Evolutionary conservation across 176 grass and related monocot species (phyloP).

Genomic region (Bothriochloa decipiens): DNA sequence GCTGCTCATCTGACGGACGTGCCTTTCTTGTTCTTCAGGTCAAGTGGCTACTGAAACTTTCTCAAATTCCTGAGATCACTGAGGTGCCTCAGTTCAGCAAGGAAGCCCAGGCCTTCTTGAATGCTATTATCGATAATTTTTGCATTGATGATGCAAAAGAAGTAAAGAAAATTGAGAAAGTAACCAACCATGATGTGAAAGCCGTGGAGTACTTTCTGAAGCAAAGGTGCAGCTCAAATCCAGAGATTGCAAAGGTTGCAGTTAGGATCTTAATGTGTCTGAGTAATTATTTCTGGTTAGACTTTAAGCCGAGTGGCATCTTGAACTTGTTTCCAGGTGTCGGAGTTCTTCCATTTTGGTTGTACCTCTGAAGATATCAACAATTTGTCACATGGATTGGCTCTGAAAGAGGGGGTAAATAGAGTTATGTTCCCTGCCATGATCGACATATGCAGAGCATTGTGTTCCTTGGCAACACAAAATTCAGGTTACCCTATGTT

Average conservation of each 20-base stretch:
- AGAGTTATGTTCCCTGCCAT: slow-evolving; percentile 76
- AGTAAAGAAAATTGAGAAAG: slow-evolving; percentile 91
- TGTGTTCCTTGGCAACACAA: slow-evolving; percentile 68
- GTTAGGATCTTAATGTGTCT: neutral
- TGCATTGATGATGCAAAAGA: slow-evolving; percentile 65
- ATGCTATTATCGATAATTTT: slow-evolving; percentile 72
- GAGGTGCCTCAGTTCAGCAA: slow-evolving; percentile 84
- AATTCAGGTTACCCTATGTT: slow-evolving; percentile 69
- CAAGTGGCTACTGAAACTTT: slow-evolving; percentile 90
- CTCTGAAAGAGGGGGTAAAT: slow-evolving; percentile 79
- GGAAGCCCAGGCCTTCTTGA: slow-evolving; percentile 67
- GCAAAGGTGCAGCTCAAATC: slow-evolving; percentile 77
- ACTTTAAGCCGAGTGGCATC: slow-evolving; percentile 10
- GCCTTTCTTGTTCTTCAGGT: slow-evolving; percentile 55
- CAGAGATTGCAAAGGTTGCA: slow-evolving; percentile 69
- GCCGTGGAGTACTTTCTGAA: slow-evolving; percentile 95
- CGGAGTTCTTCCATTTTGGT: slow-evolving; percentile 95
- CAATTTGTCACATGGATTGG: slow-evolving; percentile 75
- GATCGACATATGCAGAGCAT: slow-evolving; percentile 54
- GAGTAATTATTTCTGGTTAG: neutral
- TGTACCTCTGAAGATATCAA: slow-evolving; percentile 98
- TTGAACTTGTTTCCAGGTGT: slow-evolving; percentile 56
- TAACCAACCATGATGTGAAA: slow-evolving; percentile 95
- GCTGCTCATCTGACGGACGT: neutral
- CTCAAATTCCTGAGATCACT: slow-evolving; percentile 71